Evolutionary conservation across 208 protist species (phyloP).

Genomic region (Hexamita inflata): DNA sequence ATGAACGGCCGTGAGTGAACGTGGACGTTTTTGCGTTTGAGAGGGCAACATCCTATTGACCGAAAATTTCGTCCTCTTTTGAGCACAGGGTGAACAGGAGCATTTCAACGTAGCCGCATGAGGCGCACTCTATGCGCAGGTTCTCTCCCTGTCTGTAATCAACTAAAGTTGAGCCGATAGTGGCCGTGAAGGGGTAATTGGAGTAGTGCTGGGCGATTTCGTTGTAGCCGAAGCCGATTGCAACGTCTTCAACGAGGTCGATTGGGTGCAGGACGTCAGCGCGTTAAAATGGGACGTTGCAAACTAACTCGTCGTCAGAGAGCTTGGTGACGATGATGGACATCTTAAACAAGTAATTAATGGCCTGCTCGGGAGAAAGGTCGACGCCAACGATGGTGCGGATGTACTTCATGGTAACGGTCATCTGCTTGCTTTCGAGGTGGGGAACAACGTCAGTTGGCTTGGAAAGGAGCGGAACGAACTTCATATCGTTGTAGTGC

Average conservation of each 20-base stretch:
- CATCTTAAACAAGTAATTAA: constrained; percentile 57
- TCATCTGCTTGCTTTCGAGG: background rate
- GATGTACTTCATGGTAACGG: background rate
- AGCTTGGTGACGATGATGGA: constrained; percentile 65
- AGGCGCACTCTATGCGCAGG: constrained; percentile 69
- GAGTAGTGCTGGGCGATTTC: constrained; percentile 58
- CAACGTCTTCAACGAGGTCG: constrained; percentile 93
- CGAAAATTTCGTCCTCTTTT: constrained; percentile 36
- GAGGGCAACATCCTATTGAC: constrained; percentile 59
- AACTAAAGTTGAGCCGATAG: constrained; percentile 64
- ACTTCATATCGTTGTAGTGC: no score
- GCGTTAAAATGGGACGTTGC: constrained; percentile 64
- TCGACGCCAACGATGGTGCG: background rate
- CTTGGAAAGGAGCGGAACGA: no score
- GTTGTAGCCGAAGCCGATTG: constrained; percentile 86
- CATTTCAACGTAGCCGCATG: constrained; percentile 77
- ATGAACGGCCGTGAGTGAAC: constrained; percentile 69
- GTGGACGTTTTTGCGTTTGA: constrained; percentile 72
- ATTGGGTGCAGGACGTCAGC: constrained; percentile 78
- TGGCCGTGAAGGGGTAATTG: constrained; percentile 57
- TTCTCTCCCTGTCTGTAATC: constrained; percentile 71
- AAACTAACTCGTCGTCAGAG: constrained; percentile 60
- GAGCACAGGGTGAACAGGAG: constrained; percentile 64
- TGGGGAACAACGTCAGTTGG: no score
- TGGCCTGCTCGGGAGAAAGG: constrained; percentile 59